phyloP scores from a whole-genome alignment of 1,139 yeast genomes.

The Saccharomyces hybrid region DNA sequence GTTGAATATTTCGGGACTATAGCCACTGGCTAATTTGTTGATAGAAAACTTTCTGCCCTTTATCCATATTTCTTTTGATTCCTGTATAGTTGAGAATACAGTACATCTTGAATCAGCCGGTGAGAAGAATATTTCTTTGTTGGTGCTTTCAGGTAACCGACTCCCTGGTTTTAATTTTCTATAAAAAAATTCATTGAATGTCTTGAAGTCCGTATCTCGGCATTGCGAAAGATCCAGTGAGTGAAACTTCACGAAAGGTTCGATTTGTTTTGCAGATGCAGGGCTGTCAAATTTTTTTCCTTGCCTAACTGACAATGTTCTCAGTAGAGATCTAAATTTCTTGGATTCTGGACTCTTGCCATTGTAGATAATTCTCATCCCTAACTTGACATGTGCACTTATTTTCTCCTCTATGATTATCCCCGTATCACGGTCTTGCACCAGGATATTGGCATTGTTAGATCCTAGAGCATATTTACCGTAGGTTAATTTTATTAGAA shows the following conservation, averaged over 20 bases:
- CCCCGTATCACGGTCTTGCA: slow-evolving; percentile 87
- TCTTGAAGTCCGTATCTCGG: slow-evolving; percentile 45
- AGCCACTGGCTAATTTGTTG: slow-evolving; percentile 47
- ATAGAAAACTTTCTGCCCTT: slow-evolving; percentile 77
- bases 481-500: slow-evolving; percentile 74
- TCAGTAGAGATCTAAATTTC: slow-evolving; percentile 50
- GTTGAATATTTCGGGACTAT: slow-evolving; percentile 39
- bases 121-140: slow-evolving; percentile 52
- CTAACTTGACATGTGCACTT: slow-evolving; percentile 81
- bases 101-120: slow-evolving; percentile 89
- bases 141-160: slow-evolving; percentile 56
- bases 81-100: slow-evolving; percentile 50
- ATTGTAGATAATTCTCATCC: slow-evolving; percentile 75
- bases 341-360: slow-evolving; percentile 57
- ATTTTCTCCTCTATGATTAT: slow-evolving; percentile 85
- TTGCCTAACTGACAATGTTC: slow-evolving; percentile 66
- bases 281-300: slow-evolving; percentile 78
- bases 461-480: slow-evolving; percentile 86
- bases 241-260: slow-evolving; percentile 75
- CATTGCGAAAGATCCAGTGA: slow-evolving; percentile 68
- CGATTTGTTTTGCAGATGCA: slow-evolving; percentile 56
- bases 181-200: slow-evolving; percentile 87
- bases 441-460: slow-evolving; percentile 87
- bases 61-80: slow-evolving; percentile 80
- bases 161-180: slow-evolving; percentile 67